Percentiles rank a stretch among this genome's conserved stretches.
These are phyloP conservation scores for Candida insectorum DNA, from an alignment of 805 yeast genomes.

Conservation along the genomic window DNA sequence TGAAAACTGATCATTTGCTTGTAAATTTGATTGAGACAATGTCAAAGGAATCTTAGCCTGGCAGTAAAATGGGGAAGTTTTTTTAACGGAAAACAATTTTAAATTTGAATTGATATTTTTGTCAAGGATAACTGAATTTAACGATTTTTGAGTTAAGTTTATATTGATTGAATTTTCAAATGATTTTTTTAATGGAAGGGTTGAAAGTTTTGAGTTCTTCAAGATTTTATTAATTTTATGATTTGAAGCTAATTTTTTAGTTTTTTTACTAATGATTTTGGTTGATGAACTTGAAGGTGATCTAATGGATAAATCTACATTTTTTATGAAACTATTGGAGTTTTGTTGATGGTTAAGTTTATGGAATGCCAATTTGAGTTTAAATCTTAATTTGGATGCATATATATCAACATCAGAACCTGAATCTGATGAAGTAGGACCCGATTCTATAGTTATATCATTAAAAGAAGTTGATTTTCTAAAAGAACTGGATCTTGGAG, in stretches of 20 bases:
- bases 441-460: neutral
- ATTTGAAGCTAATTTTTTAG: conserved; percentile 3
- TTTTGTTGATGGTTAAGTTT: conserved; percentile 23
- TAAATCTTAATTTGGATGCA: conserved; percentile 41
- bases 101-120: conserved; percentile 14
- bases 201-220: conserved; percentile 3
- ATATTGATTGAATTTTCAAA: conserved; percentile 9
- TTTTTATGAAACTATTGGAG: neutral
- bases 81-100: conserved; percentile 37
- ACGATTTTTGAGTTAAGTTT: conserved; percentile 9
- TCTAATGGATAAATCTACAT: conserved; percentile 4
- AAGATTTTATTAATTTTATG: conserved; percentile 3
- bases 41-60: conserved; percentile 12
- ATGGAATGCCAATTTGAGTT: conserved; percentile 39
- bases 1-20: conserved; percentile 1
- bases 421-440: conserved; percentile 2
- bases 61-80: conserved; percentile 29
- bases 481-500: conserved; percentile 1
- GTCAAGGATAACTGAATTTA: conserved; percentile 4
- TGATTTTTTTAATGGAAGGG: conserved; percentile 5
- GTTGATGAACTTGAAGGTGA: conserved; percentile 13
- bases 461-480: neutral
- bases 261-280: conserved; percentile 7
- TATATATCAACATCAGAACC: conserved; percentile 11
- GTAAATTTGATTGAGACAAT: conserved; percentile 3